A percentile compares a stretch with the other conserved stretches of the same genome.
phyloP scores from a whole-genome alignment of 768 basidiomycete species.

The Suillus brevipes region DNA sequence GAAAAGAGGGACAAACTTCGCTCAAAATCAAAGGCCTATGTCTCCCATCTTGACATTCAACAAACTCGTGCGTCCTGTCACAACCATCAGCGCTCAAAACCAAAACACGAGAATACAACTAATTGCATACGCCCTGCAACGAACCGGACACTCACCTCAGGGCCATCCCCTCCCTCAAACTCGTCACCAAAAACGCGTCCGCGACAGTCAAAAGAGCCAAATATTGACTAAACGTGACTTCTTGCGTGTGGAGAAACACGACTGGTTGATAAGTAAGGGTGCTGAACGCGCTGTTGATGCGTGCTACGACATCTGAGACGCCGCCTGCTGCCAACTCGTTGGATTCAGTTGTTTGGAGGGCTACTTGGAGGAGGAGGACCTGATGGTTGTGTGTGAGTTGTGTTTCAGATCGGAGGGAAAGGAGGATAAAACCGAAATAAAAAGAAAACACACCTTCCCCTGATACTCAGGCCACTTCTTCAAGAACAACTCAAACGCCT shows the following conservation, averaged over 20 bases:
- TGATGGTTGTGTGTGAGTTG: constrained; percentile 21
- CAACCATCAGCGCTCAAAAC: not conserved
- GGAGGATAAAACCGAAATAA: not conserved
- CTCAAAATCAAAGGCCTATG: constrained; percentile 75
- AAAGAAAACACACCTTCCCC: constrained; percentile 52
- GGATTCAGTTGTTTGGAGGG: constrained; percentile 76
- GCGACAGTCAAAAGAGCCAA: constrained; percentile 78
- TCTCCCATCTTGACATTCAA: constrained; percentile 77
- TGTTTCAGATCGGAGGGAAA: not conserved
- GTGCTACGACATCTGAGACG: constrained; percentile 70
- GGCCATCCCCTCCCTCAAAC: constrained; percentile 88
- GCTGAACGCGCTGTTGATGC: constrained; percentile 81
- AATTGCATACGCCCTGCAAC: not conserved
- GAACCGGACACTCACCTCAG: constrained; percentile 40
- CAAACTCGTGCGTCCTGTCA: constrained; percentile 69
- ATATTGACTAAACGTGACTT: constrained; percentile 84
- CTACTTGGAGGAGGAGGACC: constrained; percentile 86
- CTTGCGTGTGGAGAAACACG: constrained; percentile 82
- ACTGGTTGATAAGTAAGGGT: constrained; percentile 86
- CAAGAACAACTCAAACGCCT: constrained; percentile 81
- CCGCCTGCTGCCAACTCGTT: constrained; percentile 68
- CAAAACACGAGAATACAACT: not conserved
- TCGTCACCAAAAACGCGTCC: constrained; percentile 84
- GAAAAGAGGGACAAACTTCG: constrained; percentile 49
- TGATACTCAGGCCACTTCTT: constrained; percentile 79